Evolutionary conservation across 192 early-diverging fungal species (phyloP).

Genomic region (Geranomyces variabilis): DNA sequence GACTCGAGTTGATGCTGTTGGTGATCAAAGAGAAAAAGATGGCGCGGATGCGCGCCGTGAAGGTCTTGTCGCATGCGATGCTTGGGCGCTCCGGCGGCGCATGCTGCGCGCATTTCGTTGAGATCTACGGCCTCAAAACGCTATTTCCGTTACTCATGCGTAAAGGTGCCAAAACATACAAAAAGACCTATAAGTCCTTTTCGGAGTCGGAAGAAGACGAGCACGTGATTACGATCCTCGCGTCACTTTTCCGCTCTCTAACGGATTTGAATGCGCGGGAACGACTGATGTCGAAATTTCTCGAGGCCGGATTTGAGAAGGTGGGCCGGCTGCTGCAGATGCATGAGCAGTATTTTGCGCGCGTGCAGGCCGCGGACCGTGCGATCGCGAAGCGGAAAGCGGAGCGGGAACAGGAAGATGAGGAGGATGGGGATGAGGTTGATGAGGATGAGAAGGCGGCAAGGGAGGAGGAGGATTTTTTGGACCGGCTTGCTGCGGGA

Average conservation of each 20-base stretch:
- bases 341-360: constrained; percentile 67
- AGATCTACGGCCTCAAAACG: constrained; percentile 79
- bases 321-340: constrained; percentile 83
- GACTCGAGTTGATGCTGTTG: constrained; percentile 88
- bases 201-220: constrained; percentile 87
- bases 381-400: constrained; percentile 48
- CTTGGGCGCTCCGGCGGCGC: constrained; percentile 35
- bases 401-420: constrained; percentile 39
- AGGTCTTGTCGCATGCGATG: constrained; percentile 76
- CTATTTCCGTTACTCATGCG: constrained; percentile 86
- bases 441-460: constrained; percentile 63
- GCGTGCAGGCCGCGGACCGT: constrained; percentile 59
- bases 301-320: constrained; percentile 77
- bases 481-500: constrained; percentile 74
- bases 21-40: constrained; percentile 85
- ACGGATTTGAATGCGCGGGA: constrained; percentile 59
- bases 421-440: constrained; percentile 31
- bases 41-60: constrained; percentile 79
- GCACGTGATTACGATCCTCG: constrained; percentile 81
- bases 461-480: constrained; percentile 65
- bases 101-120: constrained; percentile 77
- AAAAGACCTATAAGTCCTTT: constrained; percentile 77
- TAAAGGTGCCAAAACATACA: constrained; percentile 76
- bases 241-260: constrained; percentile 75
- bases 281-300: constrained; percentile 83